Evolutionary conservation across 2,329 filamentous ascomycete species (phyloP), one percentile per base, ranked within the genome.

Genomic region (Paramyrothecium sp.): DNA sequence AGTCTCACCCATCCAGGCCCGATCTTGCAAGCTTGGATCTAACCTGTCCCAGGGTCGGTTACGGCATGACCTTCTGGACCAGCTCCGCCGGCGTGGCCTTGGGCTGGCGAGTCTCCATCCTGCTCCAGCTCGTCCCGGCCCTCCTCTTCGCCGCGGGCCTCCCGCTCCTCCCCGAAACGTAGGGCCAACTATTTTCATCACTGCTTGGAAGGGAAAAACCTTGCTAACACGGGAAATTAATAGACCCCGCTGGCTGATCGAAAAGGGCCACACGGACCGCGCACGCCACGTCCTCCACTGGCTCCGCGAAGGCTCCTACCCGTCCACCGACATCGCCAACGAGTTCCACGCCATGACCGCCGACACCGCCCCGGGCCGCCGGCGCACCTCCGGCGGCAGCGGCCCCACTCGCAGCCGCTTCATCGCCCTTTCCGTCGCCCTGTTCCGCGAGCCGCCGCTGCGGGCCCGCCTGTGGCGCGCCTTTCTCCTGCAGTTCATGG

Each of bases 211-310:
- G 19, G 10, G 46, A 20, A 3, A 22, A 56, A n/a, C 81, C 41
- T 23, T 16, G 26, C 16, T 10, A n/a, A 34, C 34, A 21, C 8
- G 13, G 16, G 26, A 4, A 30, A 30, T 30, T 4, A n/a, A 17
- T n/a, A 67, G 81, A 11, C 82, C 83, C 1, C 79, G 83, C 26
- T 86, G 83, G 83, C 77, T 86, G 4, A 72, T 84, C n/a, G 81
- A 84, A 57, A 75, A 81, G 34, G 76, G 74, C 23, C 68, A 75
- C 17, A 63, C 69, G 34, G 77, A 78, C 3, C 68, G 69, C 12
- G 82, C 82, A 7, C 72, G 72, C 23, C 65, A 65, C 16, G 75
- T 76, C 3, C 75, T 86, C 0, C 64, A 69, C 53, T 83, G 76
- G 69, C 77, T 86, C 38, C 78, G 82, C 44, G 77, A 80, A 51